Conservation (phyloP, 1,284 basidiomycete genomes). For the Phellopilus nigrolimitatus region DNA sequence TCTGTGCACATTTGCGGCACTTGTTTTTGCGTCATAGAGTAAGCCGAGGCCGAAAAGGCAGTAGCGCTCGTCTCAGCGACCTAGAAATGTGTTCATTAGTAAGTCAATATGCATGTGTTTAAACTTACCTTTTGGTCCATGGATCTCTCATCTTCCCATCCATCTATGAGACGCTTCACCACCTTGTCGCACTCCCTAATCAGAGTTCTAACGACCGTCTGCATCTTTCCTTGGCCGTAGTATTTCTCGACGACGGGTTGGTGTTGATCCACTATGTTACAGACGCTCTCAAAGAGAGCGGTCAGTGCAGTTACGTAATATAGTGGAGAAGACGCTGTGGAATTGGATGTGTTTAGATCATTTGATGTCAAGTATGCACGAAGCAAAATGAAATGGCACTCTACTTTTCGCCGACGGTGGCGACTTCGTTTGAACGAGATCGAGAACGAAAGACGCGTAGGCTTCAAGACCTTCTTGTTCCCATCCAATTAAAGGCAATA, state of each 20-base stretch:
- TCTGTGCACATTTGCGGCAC: constrained; percentile 29
- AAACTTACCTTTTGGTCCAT: constrained; percentile 67
- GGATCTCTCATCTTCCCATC: constrained; percentile 87
- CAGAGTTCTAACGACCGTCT: constrained; percentile 70
- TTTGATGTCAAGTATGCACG: constrained; percentile 8
- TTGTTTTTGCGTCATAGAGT: constrained; percentile 34
- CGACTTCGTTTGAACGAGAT: constrained; percentile 77
- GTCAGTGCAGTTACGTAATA: constrained; percentile 88
- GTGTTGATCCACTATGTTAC: constrained; percentile 95
- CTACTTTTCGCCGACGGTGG: constrained; percentile 78
- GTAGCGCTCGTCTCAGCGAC: constrained; percentile 28
- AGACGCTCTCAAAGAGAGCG: constrained; percentile 90
- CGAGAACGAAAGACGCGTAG: constrained; percentile 91
- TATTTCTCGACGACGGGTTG: constrained; percentile 98
- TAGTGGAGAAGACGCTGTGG: constrained; percentile 76
- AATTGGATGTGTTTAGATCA: constrained; percentile 18
- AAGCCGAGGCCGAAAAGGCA: constrained; percentile 19
- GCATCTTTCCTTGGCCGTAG: constrained; percentile 87
- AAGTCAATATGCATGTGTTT: no score
- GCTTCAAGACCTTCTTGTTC: constrained; percentile 90
- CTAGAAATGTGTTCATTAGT: constrained; percentile 25
- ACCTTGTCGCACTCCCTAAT: constrained; percentile 86
- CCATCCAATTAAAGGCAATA: constrained; percentile 92
- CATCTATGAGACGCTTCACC: constrained; percentile 69
- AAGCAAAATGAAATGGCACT: constrained; percentile 21